Evolutionary conservation across 208 protist species (phyloP).

Genomic region (Wallacemonas rigidus): DNA sequence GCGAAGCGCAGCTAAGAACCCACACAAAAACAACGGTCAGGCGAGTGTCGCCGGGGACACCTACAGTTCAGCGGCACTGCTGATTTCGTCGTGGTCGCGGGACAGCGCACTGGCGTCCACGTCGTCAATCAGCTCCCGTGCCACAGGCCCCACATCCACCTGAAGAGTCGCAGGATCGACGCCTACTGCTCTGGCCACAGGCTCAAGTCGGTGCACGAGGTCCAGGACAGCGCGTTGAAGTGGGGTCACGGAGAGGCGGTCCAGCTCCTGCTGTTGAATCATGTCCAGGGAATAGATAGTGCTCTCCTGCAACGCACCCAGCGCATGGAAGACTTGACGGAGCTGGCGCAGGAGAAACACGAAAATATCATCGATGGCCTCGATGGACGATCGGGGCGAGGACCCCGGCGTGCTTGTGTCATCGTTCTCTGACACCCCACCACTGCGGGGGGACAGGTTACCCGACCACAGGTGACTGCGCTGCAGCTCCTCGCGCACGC

Average conservation of each 20-base stretch:
- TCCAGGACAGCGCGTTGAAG: slow-evolving; percentile 44
- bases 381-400: slow-evolving; percentile 7
- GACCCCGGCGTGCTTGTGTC: neutral
- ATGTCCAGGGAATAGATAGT: slow-evolving; percentile 66
- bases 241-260: slow-evolving; percentile 31
- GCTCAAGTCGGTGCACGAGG: slow-evolving; percentile 27
- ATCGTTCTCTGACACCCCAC: neutral
- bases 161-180: slow-evolving; percentile 33
- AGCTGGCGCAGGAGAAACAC: slow-evolving; percentile 56
- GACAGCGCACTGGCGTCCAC: neutral
- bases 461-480: neutral
- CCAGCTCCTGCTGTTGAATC: slow-evolving; percentile 73
- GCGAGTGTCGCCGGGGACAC: neutral
- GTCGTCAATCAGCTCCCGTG: neutral
- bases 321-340: slow-evolving; percentile 32
- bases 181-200: slow-evolving; percentile 34
- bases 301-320: slow-evolving; percentile 53
- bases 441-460: neutral
- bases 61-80: neutral
- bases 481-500: slow-evolving; percentile 33
- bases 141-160: slow-evolving; percentile 21
- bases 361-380: slow-evolving; percentile 65
- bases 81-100: neutral
- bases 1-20: neutral
- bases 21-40: neutral